Base-by-base conservation (phyloP, 352 stramenopile species). In the Phytophthora sojae region DNA sequence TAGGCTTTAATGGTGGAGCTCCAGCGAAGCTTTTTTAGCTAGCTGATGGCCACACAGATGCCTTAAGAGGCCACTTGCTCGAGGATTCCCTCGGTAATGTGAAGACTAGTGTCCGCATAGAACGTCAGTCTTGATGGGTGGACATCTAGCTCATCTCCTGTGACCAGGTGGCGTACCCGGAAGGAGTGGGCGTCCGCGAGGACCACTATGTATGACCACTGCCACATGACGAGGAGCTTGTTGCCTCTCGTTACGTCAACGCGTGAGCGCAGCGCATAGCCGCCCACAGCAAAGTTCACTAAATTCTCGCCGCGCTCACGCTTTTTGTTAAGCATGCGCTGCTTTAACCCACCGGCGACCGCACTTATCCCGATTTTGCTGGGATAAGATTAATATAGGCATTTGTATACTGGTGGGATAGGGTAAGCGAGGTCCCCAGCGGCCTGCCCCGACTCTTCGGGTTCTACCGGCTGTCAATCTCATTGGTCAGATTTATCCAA, bases 241-340 rank as follows among this genome's bases (percentile, higher is more conserved):
- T 53, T 53, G 6, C 12, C 9, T 14, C 3, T 54, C 25, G 59
- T 67, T 42, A 54, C 50, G 47, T 60, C 50, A 1, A 67, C 50
- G 3, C 60, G 19, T 6, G 60, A 67, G 19, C 50, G 60, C 17
- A 67, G 14, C 4, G 54, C 50, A 19, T 60, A 67, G 35, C 60
- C 60, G n/a, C 50, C 60, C n/a, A 37, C 50, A 4, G 15, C 6
- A n/a, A 69, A 69, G 14, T 69, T 69, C 1, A 63, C 61, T 29
- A 54, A 6, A 12, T 63, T 57, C 6, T 57, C 61, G 19, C 52
- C 44, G n/a, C 61, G 25, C 8, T 30, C 29, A 7, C n/a, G 29
- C n/a, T 57, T 61, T 19, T 69, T 45, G 17, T 63, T 62, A 1
- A 62, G 42, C 30, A 63, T 26, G 12, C 29, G 12, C n/a, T 57